Evolutionary conservation across 441 rosid species (phyloP), one percentile per base, ranked within the genome.

Genomic region (Viola pubescens): DNA sequence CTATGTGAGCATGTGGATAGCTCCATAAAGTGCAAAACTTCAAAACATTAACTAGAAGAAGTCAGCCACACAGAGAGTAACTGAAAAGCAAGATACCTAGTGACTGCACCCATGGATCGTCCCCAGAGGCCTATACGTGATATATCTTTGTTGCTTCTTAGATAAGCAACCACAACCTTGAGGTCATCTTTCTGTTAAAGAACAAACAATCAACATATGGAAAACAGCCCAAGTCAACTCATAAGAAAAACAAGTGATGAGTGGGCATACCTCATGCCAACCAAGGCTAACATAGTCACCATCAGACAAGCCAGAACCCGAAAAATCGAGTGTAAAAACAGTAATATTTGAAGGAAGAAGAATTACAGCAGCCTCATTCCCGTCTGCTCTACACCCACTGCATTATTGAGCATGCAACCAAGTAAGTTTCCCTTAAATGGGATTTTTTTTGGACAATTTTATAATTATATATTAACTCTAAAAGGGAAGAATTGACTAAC

Each of bases 21-120:
- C 34, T 26, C 34, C 34, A 26, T 26, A 26, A 26, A 26, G 34
- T 2, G 34, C 34, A 26, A 26, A 26, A 26, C 34, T 16, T 16
- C 50, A 46, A 45, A 45, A 61, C 54, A 55, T 12, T 26, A 26
- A 26, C 34, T 26, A 26, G 34, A 26, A 26, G 34, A 26, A 26
- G 2, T 26, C 34, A 26, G 34, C 3, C 34, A 1, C 10, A 54
- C 37, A 62, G 48, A 38, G 50, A 56, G 38, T 26, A 66, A 65
- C 62, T 26, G 9, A 10, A 65, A 70, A 63, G 60, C 5, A 54
- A 70, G 58, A 51, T 75, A 92, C 98, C 98, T 74, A 63, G 98
- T 92, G 67, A 92, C 98, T 4, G 98, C 98, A 60, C 98, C 98
- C 98, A 92, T 92, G 41, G 98, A 92, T 62, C 98, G 88, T 69